Evolutionary conservation across 192 early-diverging fungal genomes (phyloP), one percentile per base, ranked within the genome.

Genomic region (Umbelopsis sp.): DNA sequence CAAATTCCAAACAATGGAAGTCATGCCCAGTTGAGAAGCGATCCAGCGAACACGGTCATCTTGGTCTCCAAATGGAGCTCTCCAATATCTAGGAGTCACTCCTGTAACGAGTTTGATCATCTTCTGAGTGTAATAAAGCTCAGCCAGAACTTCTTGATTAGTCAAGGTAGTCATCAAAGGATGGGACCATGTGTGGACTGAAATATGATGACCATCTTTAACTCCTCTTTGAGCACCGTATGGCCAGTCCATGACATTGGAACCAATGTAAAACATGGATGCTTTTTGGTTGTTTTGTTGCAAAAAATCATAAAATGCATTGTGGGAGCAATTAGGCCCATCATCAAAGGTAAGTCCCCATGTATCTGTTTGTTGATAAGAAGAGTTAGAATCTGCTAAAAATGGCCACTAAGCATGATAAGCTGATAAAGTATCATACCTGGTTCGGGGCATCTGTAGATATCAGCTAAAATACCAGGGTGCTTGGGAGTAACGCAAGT

Each of bases 171-270:
- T 82, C 70, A 90, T 70, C 16, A 73, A 46, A 58, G 70, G 49
- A 68, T 89, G 88, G 44, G 83, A 81, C 88, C 88, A 89, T 18
- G 89, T 90, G 61, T 90, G 89, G 47, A 85, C 73, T 27, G 73
- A 81, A 61, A 91, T 79, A 37, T 89, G 84, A 69, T 91, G 89
- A 22, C 89, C 89, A 55, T 77, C 83, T 9, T 53, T 61, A 23
- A 75, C 61, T 67, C 74, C 78, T 47, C 81, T 78, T 48, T 71
- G 53, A 47, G 72, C 68, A 47, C 70, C 74, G 47, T 74, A 74
- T 25, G 78, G 78, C 68, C 73, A 82, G 58, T 82, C 71, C 16
- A 74, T 52, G 41, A 72, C 73, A 70, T 75, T 75, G 67, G 81
- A 73, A 72, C 81, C 71, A 71, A 76, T 71, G 68, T 73, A 78